Base-by-base conservation (phyloP, 441 rosid genomes). In the Eruca vesicaria region DNA sequence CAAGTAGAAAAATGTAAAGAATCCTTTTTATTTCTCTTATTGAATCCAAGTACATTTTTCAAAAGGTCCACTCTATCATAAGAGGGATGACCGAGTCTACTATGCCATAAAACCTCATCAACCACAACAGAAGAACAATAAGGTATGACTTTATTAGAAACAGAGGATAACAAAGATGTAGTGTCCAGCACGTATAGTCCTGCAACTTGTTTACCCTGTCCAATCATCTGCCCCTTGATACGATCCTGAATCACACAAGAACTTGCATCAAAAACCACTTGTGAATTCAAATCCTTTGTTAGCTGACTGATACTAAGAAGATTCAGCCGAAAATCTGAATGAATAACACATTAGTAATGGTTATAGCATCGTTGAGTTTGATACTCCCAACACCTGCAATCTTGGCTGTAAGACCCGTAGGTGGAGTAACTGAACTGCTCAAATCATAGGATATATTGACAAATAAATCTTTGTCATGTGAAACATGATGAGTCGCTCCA, bases 371-470 rank as follows among this genome's bases (percentile, higher is more conserved):
- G 14, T 41, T 41, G 0, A 41, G 2, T 2, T n/a, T 5, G 2
- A 41, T 41, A 6, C 18, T 41, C 0, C 16, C 50, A 41, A 41
- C 16, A 41, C 50, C 50, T 5, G 50, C 50, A 41, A 41, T 41
- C 16, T 41, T 41, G 16, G 14, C 50, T 5, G 16, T 41, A 14
- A 41, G 1, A 5, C 16, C 7, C 2, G 18, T 41, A 41, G 50
- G 50, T 4, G 14, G 50, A 5, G 50, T 31, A 0, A 41, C 35
- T 3, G 21, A 4, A 1, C 3, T 14, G 0, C 5, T 4, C 0
- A 41, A 5, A n/a, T 4, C 14, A 41, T 0, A 0, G n/a, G 9
- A 31, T 1, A 52, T 1, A 0, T 4, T 14, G 0, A 3, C 6
- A 53, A 67, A 67, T 8, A 67, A 0, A 0, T 19, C 2, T 4